A percentile compares a stretch with the other conserved stretches of the same genome.
phyloP scores from a whole-genome alignment of 441 rosid genomes.

The Rhodomyrtus psidioides region DNA sequence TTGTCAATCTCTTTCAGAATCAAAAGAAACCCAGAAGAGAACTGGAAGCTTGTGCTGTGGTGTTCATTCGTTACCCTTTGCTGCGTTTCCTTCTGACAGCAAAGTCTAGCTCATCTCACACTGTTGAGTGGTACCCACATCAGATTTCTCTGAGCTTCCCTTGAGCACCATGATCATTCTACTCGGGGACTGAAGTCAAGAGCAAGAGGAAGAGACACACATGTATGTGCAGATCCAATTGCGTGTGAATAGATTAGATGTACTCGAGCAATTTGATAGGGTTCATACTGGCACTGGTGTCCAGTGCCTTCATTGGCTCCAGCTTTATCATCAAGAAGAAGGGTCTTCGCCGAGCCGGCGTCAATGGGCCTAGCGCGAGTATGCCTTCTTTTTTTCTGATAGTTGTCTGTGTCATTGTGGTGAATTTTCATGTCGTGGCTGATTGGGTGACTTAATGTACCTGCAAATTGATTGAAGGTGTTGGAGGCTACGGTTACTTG shows the following conservation, averaged over 20 bases:
- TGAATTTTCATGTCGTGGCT: background rate
- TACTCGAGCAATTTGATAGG: conserved; percentile 7
- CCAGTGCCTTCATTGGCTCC: conserved; percentile 5
- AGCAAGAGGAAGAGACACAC: background rate
- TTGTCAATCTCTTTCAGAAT: background rate
- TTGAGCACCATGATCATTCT: background rate
- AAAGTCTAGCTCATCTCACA: background rate
- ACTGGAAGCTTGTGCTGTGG: background rate
- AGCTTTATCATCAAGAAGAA: conserved; percentile 8
- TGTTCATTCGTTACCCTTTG: background rate
- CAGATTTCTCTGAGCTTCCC: background rate
- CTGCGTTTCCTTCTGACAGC: background rate
- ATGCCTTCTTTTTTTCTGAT: background rate
- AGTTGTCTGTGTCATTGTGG: background rate
- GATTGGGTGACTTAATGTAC: background rate
- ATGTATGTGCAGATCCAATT: background rate
- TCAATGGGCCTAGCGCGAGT: conserved; percentile 2
- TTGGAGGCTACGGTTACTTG: background rate
- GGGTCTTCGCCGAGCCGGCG: conserved; percentile 6
- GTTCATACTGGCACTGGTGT: conserved; percentile 2
- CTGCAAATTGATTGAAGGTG: background rate
- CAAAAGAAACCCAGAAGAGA: background rate
- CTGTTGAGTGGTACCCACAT: background rate
- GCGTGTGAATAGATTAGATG: background rate
- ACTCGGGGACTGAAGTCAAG: background rate